Percentiles rank a stretch among this genome's conserved stretches.
Evolutionary conservation across 371 early-diverging fungal genomes (phyloP).

Genomic region (Gilbertella persicaria): DNA sequence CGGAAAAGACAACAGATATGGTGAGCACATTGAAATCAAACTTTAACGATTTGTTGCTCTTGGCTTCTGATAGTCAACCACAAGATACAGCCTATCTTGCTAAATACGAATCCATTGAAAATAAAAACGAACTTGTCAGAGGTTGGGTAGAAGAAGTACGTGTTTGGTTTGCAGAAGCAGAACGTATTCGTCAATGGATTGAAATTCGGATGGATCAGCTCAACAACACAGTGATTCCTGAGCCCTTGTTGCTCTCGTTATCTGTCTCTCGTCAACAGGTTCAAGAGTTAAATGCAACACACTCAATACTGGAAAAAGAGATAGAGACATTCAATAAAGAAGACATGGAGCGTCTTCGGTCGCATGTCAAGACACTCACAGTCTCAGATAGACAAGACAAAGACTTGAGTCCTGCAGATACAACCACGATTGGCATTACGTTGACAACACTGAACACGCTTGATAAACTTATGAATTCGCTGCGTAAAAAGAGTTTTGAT

Average conservation of each 20-base stretch:
- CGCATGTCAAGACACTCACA: conserved; percentile 55
- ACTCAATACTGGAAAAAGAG: conserved; percentile 44
- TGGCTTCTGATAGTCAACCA: not conserved
- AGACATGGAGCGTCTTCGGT: conserved; percentile 54
- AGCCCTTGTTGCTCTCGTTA: too few relatives aligned
- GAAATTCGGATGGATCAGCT: conserved; percentile 42
- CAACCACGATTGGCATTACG: conserved; percentile 57
- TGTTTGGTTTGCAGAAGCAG: conserved; percentile 48
- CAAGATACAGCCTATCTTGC: conserved; percentile 25
- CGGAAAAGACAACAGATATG: conserved; percentile 29
- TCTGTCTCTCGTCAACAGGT: conserved; percentile 18
- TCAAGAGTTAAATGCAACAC: conserved; percentile 32
- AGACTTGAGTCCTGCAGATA: conserved; percentile 57
- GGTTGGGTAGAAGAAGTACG: conserved; percentile 55
- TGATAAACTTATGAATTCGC: conserved; percentile 40
- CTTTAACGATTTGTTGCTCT: conserved; percentile 27
- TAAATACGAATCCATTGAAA: conserved; percentile 33
- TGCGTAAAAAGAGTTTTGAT: conserved; percentile 38
- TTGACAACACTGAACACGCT: conserved; percentile 47
- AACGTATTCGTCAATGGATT: conserved; percentile 45
- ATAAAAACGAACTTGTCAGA: conserved; percentile 35
- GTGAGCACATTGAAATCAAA: conserved; percentile 24
- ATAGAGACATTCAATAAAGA: conserved; percentile 51
- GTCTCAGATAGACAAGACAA: conserved; percentile 35
- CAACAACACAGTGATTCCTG: conserved; percentile 33